Conservation (phyloP, 768 basidiomycete species). For the Plicaturopsis crispa region DNA sequence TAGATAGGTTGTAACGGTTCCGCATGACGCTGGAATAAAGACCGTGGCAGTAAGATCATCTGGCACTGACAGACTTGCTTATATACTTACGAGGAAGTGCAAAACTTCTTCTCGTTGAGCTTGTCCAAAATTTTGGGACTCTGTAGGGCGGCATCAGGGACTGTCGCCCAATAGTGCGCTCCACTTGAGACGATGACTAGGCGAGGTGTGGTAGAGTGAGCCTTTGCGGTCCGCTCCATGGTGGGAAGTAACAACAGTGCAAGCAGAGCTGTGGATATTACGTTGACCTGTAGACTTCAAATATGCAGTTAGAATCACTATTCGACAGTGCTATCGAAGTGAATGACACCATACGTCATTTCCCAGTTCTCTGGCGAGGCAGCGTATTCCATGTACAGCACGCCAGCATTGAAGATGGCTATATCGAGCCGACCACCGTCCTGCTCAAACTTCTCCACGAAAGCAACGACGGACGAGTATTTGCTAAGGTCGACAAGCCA, state of each 20-base stretch:
- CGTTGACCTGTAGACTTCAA: slow-evolving; percentile 14
- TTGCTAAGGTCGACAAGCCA: slow-evolving; percentile 15
- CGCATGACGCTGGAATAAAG: slow-evolving; percentile 12
- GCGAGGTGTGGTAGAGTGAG: slow-evolving; percentile 2
- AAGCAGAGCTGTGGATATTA: slow-evolving; percentile 12
- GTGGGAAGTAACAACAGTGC: slow-evolving; percentile 13
- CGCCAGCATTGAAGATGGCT: slow-evolving; percentile 13
- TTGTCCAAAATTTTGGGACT: too few relatives aligned
- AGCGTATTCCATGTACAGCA: slow-evolving; percentile 1
- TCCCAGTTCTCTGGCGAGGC: slow-evolving; percentile 15
- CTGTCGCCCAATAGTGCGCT: slow-evolving; percentile 6
- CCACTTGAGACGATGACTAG: slow-evolving; percentile 13
- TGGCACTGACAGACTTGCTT: too few relatives aligned
- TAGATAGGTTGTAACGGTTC: slow-evolving; percentile 16
- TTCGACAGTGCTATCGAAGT: too few relatives aligned
- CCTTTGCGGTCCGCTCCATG: slow-evolving; percentile 7
- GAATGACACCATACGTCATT: slow-evolving; percentile 7
- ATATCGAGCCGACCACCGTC: slow-evolving; percentile 14
- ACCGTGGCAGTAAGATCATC: too few relatives aligned
- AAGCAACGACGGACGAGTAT: slow-evolving; percentile 11
- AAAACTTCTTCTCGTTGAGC: slow-evolving; percentile 19
- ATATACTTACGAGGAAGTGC: slow-evolving; percentile 16
- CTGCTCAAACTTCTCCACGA: slow-evolving; percentile 10
- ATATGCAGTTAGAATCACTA: not conserved
- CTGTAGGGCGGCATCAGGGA: too few relatives aligned